Evolutionary conservation across 148 eudicot genomes (phyloP).

Genomic region (Camellia japonica): DNA sequence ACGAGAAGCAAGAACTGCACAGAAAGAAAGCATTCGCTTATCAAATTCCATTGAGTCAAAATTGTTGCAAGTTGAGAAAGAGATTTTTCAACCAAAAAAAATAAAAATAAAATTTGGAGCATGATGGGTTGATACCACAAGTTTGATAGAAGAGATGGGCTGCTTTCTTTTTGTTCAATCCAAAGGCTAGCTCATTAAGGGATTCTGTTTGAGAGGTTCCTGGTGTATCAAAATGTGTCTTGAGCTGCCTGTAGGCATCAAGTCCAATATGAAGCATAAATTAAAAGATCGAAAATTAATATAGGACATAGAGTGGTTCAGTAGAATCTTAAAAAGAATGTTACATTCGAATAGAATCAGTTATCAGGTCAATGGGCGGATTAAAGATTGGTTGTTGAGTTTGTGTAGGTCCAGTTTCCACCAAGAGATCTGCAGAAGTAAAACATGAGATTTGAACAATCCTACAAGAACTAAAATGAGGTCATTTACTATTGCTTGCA

Average conservation of each 20-base stretch:
- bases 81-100: background rate
- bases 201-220: constrained; percentile 72
- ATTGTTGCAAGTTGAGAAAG: background rate
- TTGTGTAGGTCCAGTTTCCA: constrained; percentile 86
- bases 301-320: background rate
- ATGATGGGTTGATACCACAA: constrained; percentile 51
- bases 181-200: constrained; percentile 68
- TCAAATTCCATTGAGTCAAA: background rate
- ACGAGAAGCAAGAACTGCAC: constrained; percentile 81
- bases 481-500: background rate
- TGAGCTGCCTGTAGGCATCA: constrained; percentile 65
- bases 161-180: constrained; percentile 74
- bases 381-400: constrained; percentile 51
- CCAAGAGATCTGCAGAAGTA: constrained; percentile 53
- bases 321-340: background rate
- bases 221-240: constrained; percentile 78
- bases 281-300: background rate
- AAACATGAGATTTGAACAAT: background rate
- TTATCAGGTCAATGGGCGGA: constrained; percentile 64
- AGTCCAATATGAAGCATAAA: constrained; percentile 1
- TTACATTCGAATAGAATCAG: constrained; percentile 61
- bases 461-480: background rate
- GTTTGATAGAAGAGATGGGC: constrained; percentile 87
- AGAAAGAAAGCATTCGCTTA: background rate
- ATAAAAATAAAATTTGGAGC: background rate